phyloP scores from a whole-genome alignment of 1,139 yeast species.

The Sugiyamaella grinbergsii region DNA sequence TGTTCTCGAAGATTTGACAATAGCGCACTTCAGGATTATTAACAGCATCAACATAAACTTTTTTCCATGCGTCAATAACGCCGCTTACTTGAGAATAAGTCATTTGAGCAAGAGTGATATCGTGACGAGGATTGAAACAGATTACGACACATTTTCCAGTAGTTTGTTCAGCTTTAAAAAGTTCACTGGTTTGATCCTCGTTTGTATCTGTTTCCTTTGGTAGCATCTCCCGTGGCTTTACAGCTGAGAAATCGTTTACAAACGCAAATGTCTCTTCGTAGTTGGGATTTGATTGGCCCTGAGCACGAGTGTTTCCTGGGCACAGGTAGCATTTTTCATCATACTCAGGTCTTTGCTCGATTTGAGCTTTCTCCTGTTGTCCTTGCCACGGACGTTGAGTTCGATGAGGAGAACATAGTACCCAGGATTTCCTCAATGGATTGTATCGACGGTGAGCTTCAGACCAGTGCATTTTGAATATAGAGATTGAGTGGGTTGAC shows the following conservation, averaged over 20 bases:
- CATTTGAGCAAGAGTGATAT: conserved; percentile 69
- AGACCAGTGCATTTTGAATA: conserved; percentile 27
- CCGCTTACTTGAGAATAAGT: conserved; percentile 45
- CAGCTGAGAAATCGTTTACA: conserved; percentile 73
- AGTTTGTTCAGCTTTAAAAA: conserved; percentile 61
- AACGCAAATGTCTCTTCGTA: conserved; percentile 62
- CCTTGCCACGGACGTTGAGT: conserved; percentile 85
- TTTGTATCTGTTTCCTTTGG: conserved; percentile 30
- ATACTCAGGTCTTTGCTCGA: conserved; percentile 52
- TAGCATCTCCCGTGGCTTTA: conserved; percentile 42
- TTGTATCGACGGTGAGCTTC: conserved; percentile 66
- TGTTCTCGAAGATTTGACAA: conserved; percentile 75
- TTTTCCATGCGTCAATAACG: conserved; percentile 64
- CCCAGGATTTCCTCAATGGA: conserved; percentile 64
- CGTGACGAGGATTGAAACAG: conserved; percentile 74
- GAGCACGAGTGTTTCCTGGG: conserved; percentile 70
- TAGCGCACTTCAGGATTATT: conserved; percentile 52
- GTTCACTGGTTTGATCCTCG: conserved; percentile 44
- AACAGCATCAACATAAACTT: conserved; percentile 52
- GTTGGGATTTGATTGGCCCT: conserved; percentile 56
- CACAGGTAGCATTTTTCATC: conserved; percentile 73
- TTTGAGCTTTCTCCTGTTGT: conserved; percentile 58
- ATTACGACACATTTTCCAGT: conserved; percentile 71
- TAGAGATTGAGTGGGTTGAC: no score
- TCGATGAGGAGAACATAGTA: conserved; percentile 75